Evolutionary conservation across 192 early-diverging fungal genomes (phyloP), one percentile per base, ranked within the genome.

Genomic region (Coemansia biformis): DNA sequence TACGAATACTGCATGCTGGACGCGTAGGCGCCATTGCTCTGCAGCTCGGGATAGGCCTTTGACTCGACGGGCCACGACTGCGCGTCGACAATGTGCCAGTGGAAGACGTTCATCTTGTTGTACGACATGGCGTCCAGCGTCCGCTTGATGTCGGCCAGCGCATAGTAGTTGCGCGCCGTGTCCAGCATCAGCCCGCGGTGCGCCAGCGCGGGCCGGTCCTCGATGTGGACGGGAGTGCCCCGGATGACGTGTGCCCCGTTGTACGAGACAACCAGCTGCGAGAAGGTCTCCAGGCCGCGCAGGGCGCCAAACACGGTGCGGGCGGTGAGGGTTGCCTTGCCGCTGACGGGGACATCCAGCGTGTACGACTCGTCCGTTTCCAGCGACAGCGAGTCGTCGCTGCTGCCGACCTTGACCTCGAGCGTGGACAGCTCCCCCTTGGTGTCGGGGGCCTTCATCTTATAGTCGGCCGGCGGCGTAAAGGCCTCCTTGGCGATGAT

Each of bases 51-150:
- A 56, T 79, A 57, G 8, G 63, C 71, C 48, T 77, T 75, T 43
- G 80, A 76, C 59, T 81, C 65, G 11, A 89, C 37, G 12, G 87
- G 87, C 84, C 84, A 89, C 6, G 83, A 81, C 42, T 84, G 82
- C 23, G 80, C 51, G 36, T 86, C 87, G 0, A 78, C 77, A 15
- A 90, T 70, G 49, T 90, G 86, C 85, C 85, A 88, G 67, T 88
- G 86, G 39, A 88, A 77, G 11, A 86, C 81, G 31, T 89, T 89
- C 49, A 86, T 54, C 78, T 89, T 86, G 65, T 78, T 81, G 56
- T 77, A 83, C 41, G 83, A 63, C 69, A 86, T 78, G 34, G 81
- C 85, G 45, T 86, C 83, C 14, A 86, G 74, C 9, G 81, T 82
- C 29, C 78, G 70, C 63, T 75, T 48, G 23, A 87, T 66, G 21